These are phyloP conservation scores for Speleostelium caveatum DNA, from an alignment of 78 protist genomes.

Conservation along the genomic window DNA sequence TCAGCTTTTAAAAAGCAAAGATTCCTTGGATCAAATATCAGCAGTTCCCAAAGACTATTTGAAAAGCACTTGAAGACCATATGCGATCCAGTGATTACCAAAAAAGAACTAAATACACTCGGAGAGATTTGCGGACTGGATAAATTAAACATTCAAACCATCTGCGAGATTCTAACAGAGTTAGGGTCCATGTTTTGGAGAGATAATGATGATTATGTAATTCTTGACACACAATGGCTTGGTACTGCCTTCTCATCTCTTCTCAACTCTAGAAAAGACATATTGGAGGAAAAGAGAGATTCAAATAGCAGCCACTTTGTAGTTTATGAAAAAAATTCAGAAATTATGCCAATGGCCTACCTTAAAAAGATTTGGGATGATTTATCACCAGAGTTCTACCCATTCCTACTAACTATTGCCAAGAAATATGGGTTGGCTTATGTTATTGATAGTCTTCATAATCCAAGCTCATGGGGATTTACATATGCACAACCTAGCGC, in stretches of 20 bases:
- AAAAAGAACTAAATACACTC: conserved; percentile 27
- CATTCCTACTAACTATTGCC: conserved; percentile 39
- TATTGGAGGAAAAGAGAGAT: neutral
- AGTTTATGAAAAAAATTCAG: neutral
- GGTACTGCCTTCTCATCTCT: conserved; percentile 28
- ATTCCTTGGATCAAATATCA: conserved; percentile 17
- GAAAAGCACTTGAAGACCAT: conserved; percentile 64
- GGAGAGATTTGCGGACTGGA: conserved; percentile 71
- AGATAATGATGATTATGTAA: conserved; percentile 62
- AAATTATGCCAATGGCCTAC: conserved; percentile 33
- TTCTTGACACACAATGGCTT: conserved; percentile 55
- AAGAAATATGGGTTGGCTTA: conserved; percentile 41
- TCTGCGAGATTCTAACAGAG: conserved; percentile 41
- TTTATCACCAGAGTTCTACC: conserved; percentile 27
- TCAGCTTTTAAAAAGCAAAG: conserved; percentile 15
- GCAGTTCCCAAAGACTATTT: conserved; percentile 38
- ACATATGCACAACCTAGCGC: neutral
- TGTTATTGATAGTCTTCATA: conserved; percentile 45
- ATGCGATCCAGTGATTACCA: conserved; percentile 36
- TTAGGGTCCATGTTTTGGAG: conserved; percentile 30
- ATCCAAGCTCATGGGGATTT: conserved; percentile 59
- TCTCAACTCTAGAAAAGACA: conserved; percentile 11
- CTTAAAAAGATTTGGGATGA: conserved; percentile 59
- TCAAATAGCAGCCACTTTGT: neutral
- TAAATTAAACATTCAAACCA: conserved; percentile 15